Conservation (phyloP, 2,329 filamentous ascomycete genomes). For the Thelonectria olida region DNA sequence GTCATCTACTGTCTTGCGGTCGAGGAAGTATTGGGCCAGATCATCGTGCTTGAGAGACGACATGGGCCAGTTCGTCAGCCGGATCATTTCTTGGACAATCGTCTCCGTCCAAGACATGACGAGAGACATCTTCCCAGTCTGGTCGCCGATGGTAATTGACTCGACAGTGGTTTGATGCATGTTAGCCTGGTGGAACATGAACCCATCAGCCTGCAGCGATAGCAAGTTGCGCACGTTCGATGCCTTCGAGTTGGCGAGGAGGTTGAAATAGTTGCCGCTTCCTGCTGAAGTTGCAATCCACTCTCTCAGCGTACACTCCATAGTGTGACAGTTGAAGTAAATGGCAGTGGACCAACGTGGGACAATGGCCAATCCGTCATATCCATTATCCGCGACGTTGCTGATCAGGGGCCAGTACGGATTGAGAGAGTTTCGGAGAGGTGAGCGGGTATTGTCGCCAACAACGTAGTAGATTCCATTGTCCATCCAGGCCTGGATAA, state of each 20-base stretch:
- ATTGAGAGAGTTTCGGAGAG: conserved; percentile 13
- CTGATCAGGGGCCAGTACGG: conserved; percentile 31
- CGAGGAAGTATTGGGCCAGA: conserved; percentile 25
- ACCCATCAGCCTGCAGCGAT: conserved; percentile 24
- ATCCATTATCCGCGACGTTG: conserved; percentile 26
- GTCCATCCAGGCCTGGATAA: conserved; percentile 28
- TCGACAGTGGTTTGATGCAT: conserved; percentile 22
- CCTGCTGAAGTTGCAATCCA: conserved; percentile 30
- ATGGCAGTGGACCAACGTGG: conserved; percentile 30
- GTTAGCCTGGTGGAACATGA: conserved; percentile 35
- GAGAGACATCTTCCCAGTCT: conserved; percentile 26
- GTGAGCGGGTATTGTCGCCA: conserved; percentile 28
- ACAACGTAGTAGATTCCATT: conserved; percentile 27
- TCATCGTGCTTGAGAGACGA: conserved; percentile 27
- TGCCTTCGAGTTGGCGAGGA: conserved; percentile 18
- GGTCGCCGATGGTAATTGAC: conserved; percentile 20
- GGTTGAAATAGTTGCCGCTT: conserved; percentile 15
- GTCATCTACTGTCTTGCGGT: conserved; percentile 24
- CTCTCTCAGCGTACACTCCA: conserved; percentile 23
- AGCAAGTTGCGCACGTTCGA: conserved; percentile 26
- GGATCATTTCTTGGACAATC: conserved; percentile 27
- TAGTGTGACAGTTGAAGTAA: conserved; percentile 30
- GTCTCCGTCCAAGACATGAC: conserved; percentile 31
- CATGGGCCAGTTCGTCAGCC: conserved; percentile 29
- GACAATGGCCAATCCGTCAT: conserved; percentile 21